phyloP scores from a whole-genome alignment of 2,329 filamentous ascomycete genomes.

The Talaromyces sp. region DNA sequence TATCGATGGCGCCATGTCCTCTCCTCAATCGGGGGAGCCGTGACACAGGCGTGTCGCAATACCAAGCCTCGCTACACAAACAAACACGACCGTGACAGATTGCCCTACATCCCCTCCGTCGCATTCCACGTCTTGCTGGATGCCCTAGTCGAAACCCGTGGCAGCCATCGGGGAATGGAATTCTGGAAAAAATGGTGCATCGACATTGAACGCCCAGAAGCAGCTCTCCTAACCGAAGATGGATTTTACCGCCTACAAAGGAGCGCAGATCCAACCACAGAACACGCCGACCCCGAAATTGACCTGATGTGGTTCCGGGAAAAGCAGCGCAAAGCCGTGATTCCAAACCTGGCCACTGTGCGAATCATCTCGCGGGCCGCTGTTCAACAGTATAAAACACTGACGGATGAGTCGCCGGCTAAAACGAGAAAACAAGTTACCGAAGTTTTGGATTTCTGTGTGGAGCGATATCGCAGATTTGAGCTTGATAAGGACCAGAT shows the following conservation, averaged over 20 bases:
- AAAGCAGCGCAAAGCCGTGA: slow-evolving; percentile 22
- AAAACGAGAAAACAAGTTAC: neutral
- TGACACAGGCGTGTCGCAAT: slow-evolving; percentile 23
- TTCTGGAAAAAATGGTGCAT: slow-evolving; percentile 48
- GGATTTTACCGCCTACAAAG: slow-evolving; percentile 6
- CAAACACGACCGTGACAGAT: slow-evolving; percentile 13
- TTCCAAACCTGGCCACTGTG: slow-evolving; percentile 31
- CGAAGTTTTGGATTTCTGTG: slow-evolving; percentile 29
- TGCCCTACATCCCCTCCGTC: slow-evolving; percentile 27
- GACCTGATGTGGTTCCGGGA: slow-evolving; percentile 20
- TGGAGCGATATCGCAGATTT: slow-evolving; percentile 24
- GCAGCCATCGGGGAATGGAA: slow-evolving; percentile 42
- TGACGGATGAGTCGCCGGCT: neutral
- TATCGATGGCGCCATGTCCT: slow-evolving; percentile 27
- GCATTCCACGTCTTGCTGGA: slow-evolving; percentile 51
- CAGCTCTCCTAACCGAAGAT: slow-evolving; percentile 15
- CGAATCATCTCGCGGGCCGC: slow-evolving; percentile 33
- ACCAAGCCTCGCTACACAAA: slow-evolving; percentile 15
- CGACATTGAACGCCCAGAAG: slow-evolving; percentile 20
- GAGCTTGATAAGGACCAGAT: slow-evolving; percentile 25
- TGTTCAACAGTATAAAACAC: slow-evolving; percentile 21
- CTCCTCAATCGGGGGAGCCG: slow-evolving; percentile 24
- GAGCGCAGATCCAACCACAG: slow-evolving; percentile 4
- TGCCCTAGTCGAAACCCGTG: slow-evolving; percentile 48
- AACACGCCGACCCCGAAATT: slow-evolving; percentile 22